Evolutionary conservation across 805 yeast genomes (phyloP), one percentile per base, ranked within the genome.

Genomic region (Nakazawaea populi): DNA sequence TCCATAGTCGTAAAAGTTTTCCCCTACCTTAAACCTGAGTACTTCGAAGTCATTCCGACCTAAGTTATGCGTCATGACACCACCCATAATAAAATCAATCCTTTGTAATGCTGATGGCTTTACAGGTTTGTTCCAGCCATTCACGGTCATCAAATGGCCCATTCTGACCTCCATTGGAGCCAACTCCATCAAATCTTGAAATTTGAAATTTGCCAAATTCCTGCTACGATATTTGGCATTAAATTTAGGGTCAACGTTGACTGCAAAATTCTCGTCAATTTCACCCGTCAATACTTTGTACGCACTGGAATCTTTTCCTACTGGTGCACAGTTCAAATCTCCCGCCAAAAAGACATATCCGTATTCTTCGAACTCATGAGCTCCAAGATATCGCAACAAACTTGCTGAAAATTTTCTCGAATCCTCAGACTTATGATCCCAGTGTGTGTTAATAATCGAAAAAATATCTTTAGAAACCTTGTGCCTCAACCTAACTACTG

Each of bases 251-350:
- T 65, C 56, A n/a, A 62, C 48, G 5, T 55, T 34, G 37, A 44
- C 48, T 5, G 50, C 51, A 35, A 35, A 14, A 1, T 49, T 56
- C 29, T 53, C 51, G 5, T 45, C 39, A 14, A 42, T 34, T 1
- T 38, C 35, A 3, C 68, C 64, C 3, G 70, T 64, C 9, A 63
- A 58, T 7, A 64, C 56, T 5, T 57, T 42, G 54, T 71, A 65
- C 30, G 68, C 74, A 30, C 60, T 62, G 48, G 63, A 67, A 0
- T 71, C 69, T 8, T 62, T 68, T 14, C 74, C 76, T n/a, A 62
- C 55, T 1, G 76, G 72, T 48, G 70, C 66, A 37, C 82, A 73
- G 58, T 82, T 82, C 65, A 82, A 76, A 59, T 80, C 85, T 3
- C 86, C 86, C 12, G 72, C 64, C n/a, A 81, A 64, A 46, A 78